Conservation (phyloP, 2,329 filamentous ascomycete species). For the Epichloe elymi region DNA sequence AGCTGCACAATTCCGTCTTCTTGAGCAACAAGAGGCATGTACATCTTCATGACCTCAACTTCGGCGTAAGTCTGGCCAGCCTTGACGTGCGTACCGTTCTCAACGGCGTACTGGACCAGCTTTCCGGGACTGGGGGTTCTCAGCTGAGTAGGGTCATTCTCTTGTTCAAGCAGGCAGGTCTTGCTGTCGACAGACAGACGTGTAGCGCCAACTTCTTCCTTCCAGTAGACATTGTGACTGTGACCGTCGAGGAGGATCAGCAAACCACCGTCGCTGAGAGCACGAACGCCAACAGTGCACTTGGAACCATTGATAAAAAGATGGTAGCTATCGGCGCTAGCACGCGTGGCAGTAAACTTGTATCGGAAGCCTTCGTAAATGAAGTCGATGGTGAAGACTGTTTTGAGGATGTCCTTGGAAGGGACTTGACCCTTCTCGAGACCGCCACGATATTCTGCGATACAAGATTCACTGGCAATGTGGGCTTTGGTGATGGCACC, state of each 20-base stretch:
- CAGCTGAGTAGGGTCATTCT: conserved; percentile 96
- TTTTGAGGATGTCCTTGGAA: conserved; percentile 92
- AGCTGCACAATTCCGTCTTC: conserved; percentile 95
- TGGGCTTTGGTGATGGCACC: conserved; percentile 93
- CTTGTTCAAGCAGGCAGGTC: conserved; percentile 93
- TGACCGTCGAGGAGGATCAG: conserved; percentile 81
- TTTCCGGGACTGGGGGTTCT: conserved; percentile 92
- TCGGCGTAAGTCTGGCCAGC: conserved; percentile 91
- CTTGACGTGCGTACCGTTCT: conserved; percentile 85
- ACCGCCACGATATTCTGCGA: conserved; percentile 74
- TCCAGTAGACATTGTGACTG: conserved; percentile 99
- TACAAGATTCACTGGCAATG: conserved; percentile 79
- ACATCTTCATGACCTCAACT: conserved; percentile 99
- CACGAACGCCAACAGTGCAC: conserved; percentile 82
- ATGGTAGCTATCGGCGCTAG: conserved; percentile 86
- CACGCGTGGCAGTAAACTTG: conserved; percentile 94
- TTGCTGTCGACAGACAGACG: conserved; percentile 95
- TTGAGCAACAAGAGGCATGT: conserved; percentile 92
- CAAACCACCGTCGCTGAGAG: conserved; percentile 85
- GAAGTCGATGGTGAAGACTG: conserved; percentile 94
- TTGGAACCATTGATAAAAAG: conserved; percentile 99
- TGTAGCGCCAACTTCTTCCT: conserved; percentile 92
- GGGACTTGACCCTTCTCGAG: conserved; percentile 96
- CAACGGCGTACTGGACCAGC: conserved; percentile 93
- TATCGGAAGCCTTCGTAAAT: conserved; percentile 95